A percentile compares a stretch with the other conserved stretches of the same genome.
Conservation (phyloP, 1,284 basidiomycete species). For the Ceratobasidium sp. region DNA sequence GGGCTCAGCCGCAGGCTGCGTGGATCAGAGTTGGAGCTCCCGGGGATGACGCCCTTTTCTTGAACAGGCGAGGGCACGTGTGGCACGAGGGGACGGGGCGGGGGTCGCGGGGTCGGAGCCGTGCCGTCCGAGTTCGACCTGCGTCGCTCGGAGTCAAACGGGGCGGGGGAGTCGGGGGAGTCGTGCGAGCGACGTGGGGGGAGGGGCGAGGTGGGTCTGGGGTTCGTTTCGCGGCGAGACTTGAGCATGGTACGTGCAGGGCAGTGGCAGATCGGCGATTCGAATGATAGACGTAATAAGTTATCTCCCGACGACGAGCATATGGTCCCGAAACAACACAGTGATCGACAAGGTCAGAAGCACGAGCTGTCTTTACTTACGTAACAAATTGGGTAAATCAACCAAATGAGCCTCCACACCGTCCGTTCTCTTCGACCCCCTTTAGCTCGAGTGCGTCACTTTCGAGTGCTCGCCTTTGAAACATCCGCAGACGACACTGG, state of each 20-base stretch:
- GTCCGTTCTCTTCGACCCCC: background rate
- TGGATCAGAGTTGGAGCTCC: constrained; percentile 24
- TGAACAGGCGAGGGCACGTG: constrained; percentile 38
- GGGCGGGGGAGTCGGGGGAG: constrained; percentile 16
- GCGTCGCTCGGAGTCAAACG: constrained; percentile 15
- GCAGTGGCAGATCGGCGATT: background rate
- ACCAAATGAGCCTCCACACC: background rate
- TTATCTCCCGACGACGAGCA: background rate
- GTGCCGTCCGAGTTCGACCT: constrained; percentile 29
- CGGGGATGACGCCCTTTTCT: constrained; percentile 13
- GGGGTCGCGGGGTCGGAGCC: constrained; percentile 28
- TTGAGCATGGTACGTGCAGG: constrained; percentile 28
- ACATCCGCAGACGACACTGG: constrained; percentile 90
- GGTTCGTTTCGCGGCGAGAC: constrained; percentile 32
- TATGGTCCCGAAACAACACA: background rate
- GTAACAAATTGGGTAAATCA: constrained; percentile 30
- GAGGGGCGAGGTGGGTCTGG: constrained; percentile 21
- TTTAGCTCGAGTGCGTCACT: constrained; percentile 8
- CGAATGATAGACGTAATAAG: constrained; percentile 12
- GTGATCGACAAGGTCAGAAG: constrained; percentile 25
- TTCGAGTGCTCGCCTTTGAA: constrained; percentile 73
- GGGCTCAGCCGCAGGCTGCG: constrained; percentile 1
- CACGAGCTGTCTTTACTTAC: constrained; percentile 15
- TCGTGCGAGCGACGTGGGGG: constrained; percentile 38
- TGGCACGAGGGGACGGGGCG: constrained; percentile 13